Evolutionary conservation across 2,329 filamentous ascomycete genomes (phyloP).

Genomic region (Aspergillus sp.): DNA sequence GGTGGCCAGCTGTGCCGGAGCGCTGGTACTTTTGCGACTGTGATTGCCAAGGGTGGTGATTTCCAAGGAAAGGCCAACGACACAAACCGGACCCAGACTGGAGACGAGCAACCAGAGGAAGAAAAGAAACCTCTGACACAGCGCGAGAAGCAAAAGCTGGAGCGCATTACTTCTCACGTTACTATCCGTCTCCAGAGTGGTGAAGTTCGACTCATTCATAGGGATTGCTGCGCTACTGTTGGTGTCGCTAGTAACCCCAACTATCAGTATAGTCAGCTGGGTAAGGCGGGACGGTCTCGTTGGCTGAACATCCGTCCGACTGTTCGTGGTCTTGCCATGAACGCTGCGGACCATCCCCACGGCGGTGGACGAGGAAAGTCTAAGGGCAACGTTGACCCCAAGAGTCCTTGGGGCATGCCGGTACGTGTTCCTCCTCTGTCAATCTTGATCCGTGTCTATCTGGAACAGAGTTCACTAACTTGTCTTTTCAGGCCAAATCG

Average conservation of each 20-base stretch:
- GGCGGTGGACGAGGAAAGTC: conserved; percentile 98
- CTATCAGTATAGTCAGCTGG: conserved; percentile 80
- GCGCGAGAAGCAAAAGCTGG: conserved; percentile 34
- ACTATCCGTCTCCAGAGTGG: conserved; percentile 84
- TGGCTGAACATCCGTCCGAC: conserved; percentile 94
- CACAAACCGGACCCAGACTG: conserved; percentile 34
- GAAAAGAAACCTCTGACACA: conserved; percentile 29
- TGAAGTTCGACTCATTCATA: conserved; percentile 80
- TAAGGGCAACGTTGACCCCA: conserved; percentile 93
- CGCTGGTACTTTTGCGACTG: conserved; percentile 82
- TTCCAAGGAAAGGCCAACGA: conserved; percentile 40
- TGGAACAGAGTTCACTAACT: conserved; percentile 6
- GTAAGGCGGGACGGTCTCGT: conserved; percentile 87
- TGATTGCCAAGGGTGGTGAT: conserved; percentile 72
- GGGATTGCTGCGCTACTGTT: conserved; percentile 88
- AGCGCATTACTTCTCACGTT: conserved; percentile 66
- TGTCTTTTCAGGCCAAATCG: conserved; percentile 41
- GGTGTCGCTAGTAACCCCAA: conserved; percentile 90
- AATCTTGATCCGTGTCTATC: conserved; percentile 1
- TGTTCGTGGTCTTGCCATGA: conserved; percentile 97
- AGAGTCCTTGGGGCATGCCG: conserved; percentile 92
- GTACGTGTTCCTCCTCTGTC: conserved; percentile 49
- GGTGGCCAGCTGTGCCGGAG: conserved; percentile 88
- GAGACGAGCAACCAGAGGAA: conserved; percentile 16
- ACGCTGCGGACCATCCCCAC: conserved; percentile 95